Base-by-base conservation (phyloP, 75 land plant genomes). In the Selaginella moellendorffii region DNA sequence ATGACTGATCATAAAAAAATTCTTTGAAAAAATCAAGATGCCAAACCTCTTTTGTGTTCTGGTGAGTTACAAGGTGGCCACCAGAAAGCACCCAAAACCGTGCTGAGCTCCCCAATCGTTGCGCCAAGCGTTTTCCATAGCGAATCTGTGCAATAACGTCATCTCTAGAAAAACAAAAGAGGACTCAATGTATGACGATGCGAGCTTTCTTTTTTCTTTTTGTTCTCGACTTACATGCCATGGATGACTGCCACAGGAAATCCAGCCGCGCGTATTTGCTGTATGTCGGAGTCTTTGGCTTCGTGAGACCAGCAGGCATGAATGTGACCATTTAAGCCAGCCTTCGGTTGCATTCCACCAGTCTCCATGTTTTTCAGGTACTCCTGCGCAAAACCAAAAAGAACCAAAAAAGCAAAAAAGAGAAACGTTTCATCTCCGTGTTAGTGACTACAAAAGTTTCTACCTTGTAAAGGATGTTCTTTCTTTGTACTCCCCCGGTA, bases 221-320 rank as follows among this genome's bases (percentile, higher is more conserved):
- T 36, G 46, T 36, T 5, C 46, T 5, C 14, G 0, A 31, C 70
- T 2, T 71, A 89, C 99, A 85, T 83, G 61, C 99, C 96, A 75
- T 95, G 99, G 67, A 95, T 89, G 25, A 95, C 79, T 52, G 87
- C 76, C 53, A 89, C 71, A 67, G 70, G 82, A 73, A 86, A 78
- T 54, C 85, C 83, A 62, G 82, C 66, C 9, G 72, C 64, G 1
- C 77, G 74, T 19, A 89, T 80, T 21, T 17, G 66, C 18, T 95
- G 81, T 65, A 81, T 52, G 30, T 95, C 99, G 66, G 52, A 63
- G 19, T 72, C 27, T 58, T 85, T 72, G 61, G 89, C 54, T 31
- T 71, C 63, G 67, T 95, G 99, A n/a, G 71, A 85, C 99, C 99
- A 95, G 63, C 99, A 95, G 20, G 99, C 99, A 73, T 84, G 78